phyloP scores from a whole-genome alignment of 306 rosid species.

The Glycyrrhiza uralensis region DNA sequence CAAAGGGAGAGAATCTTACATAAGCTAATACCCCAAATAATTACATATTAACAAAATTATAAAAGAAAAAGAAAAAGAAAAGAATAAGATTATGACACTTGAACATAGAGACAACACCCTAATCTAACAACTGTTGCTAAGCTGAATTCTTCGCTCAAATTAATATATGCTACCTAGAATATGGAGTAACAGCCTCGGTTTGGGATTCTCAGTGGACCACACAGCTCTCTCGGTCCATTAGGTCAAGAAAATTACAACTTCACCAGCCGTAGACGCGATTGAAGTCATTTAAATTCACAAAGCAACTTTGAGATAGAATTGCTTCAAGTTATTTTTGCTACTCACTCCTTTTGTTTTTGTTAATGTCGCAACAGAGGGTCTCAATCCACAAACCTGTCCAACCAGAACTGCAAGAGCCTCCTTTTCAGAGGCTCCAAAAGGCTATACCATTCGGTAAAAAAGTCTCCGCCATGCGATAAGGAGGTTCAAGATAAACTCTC shows the following conservation, averaged over 20 bases:
- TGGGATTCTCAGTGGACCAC: slow-evolving; percentile 9
- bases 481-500: slow-evolving; percentile 30
- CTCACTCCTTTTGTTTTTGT: neutral
- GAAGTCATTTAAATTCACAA: slow-evolving; percentile 17
- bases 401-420: slow-evolving; percentile 5
- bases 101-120: slow-evolving; percentile 23
- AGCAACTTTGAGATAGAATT: slow-evolving; percentile 23
- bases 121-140: slow-evolving; percentile 32
- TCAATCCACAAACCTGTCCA: slow-evolving; percentile 19
- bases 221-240: neutral
- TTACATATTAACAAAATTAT: slow-evolving; percentile 27
- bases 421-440: slow-evolving; percentile 1
- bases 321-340: slow-evolving; percentile 18
- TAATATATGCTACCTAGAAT: slow-evolving; percentile 18
- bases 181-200: slow-evolving; percentile 12
- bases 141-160: slow-evolving; percentile 25
- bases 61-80: neutral
- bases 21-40: slow-evolving; percentile 27
- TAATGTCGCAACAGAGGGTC: neutral
- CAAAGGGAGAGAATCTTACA: slow-evolving; percentile 24
- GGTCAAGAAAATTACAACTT: slow-evolving; percentile 30
- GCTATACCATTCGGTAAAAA: slow-evolving; percentile 18
- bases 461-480: slow-evolving; percentile 14
- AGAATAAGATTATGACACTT: slow-evolving; percentile 11
- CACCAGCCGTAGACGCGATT: slow-evolving; percentile 15